Evolutionary conservation across 1,284 basidiomycete species (phyloP), one percentile per base, ranked within the genome.

Genomic region (Chondrostereum purpureum): DNA sequence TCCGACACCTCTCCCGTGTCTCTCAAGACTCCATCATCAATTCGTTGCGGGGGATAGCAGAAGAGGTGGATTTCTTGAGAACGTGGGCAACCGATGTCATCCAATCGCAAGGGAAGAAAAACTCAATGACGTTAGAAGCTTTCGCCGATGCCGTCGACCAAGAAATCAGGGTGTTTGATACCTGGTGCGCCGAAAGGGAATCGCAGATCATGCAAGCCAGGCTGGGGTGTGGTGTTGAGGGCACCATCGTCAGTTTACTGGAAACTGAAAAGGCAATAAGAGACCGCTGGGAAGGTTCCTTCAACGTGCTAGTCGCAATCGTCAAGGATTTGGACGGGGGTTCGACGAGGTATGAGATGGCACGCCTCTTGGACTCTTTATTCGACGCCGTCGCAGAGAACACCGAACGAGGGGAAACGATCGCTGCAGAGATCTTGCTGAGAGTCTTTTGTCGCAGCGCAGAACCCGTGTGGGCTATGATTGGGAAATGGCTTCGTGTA

Each of bases 401-500:
- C 43, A 57, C 72, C 38, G 76, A 78, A 31, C 73, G 78, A 55
- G 75, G 74, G 6, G 80, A 86, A 45, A 45, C 50, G 0, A 64
- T 69, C 38, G 73, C 78, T 0, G 73, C 78, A 1, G 59, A 69
- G n/a, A 67, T 69, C 0, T 67, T 91, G 0, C 72, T 77, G 58
- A 61, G 70, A 0, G 68, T 90, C 5, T 90, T 92, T 55, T 63
- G 76, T 4, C 65, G 63, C 27, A 75, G 77, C 2, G 78, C 77
- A 0, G 79, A 82, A 55, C 88, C 89, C 0, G 64, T 83, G 3
- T 93, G 90, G 90, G 54, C 54, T 1, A 80, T 85, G 75, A 66
- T 88, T 0, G 76, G 80, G 16, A 66, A 68, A 42, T 93, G 90
- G 90, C 63, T 92, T 23, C 71, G 69, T 31, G 70, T 82, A 50